These are phyloP conservation scores for Pseudoneurospora amorphoporcata DNA, from an alignment of 495 filamentous ascomycete species.

Conservation along the genomic window DNA sequence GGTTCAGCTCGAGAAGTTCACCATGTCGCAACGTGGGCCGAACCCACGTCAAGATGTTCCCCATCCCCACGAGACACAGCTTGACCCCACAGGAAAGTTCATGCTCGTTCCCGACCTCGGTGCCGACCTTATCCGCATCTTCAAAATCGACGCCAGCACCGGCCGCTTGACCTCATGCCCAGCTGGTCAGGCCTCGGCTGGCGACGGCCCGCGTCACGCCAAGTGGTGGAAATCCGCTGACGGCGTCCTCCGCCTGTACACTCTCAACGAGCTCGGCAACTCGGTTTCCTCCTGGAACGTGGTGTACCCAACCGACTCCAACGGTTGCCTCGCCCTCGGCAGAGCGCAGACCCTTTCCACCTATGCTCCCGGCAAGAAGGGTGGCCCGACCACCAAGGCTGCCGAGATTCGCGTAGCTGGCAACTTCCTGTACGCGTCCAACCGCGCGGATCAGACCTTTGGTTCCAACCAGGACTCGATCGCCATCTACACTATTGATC, in stretches of 20 bases:
- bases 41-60: conserved; percentile 53
- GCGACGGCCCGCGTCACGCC: conserved; percentile 37
- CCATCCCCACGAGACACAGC: conserved; percentile 57
- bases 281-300: conserved; percentile 35
- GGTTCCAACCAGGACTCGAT: conserved; percentile 30
- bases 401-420: conserved; percentile 32
- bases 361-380: conserved; percentile 22
- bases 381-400: conserved; percentile 30
- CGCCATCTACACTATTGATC: conserved; percentile 26
- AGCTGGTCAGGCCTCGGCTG: conserved; percentile 23
- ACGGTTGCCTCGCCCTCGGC: conserved; percentile 23
- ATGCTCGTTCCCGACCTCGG: conserved; percentile 62
- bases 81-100: conserved; percentile 59
- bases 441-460: conserved; percentile 35
- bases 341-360: conserved; percentile 29
- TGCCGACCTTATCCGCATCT: conserved; percentile 56
- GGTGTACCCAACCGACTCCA: conserved; percentile 19
- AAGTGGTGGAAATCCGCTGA: conserved; percentile 29
- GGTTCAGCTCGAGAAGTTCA: conserved; percentile 45
- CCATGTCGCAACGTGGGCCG: conserved; percentile 38
- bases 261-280: conserved; percentile 39
- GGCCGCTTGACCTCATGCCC: conserved; percentile 28
- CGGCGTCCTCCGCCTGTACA: conserved; percentile 28
- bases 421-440: conserved; percentile 33
- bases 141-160: conserved; percentile 37